Evolutionary conservation across 1,139 yeast genomes (phyloP), one percentile per base, ranked within the genome.

Genomic region (Meyerozyma smithsonii): DNA sequence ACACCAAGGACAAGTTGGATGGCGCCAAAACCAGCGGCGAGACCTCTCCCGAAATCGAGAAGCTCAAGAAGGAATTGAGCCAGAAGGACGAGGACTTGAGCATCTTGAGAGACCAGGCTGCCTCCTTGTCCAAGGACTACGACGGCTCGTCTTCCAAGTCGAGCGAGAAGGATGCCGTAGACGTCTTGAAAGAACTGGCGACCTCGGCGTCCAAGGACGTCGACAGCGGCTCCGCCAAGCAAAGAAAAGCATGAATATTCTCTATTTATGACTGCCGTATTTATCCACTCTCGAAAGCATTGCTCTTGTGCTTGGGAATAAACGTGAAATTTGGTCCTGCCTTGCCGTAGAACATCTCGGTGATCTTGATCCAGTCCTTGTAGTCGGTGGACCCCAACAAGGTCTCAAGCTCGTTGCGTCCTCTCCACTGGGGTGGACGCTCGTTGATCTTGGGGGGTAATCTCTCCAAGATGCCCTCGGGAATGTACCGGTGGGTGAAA

Each of bases 261-360:
- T 8, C 15, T 26, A 10, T 25, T 35, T 35, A 14, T 19, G 18
- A 12, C 10, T 14, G 15, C 17, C 32, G 19, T 34, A 32, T 35
- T 28, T 36, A 24, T 25, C 39, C 38, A 17, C 43, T 44, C 40
- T 76, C 76, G 54, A 78, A 85, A 3, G 96, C 73, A 52, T 86
- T 92, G 62, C 96, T 86, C 72, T 90, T 92, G 61, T 92, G 99
- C 64, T 92, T 92, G 39, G 99, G 98, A 42, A 77, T 74, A 59
- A 89, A 92, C 39, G 76, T 78, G 65, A 94, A 92, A 35, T 66
- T 72, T 4, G 79, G 84, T 39, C 83, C 79, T 1, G 84, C 84
- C 44, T 87, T 87, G 17, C 98, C 98, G 50, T 92, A 74, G 56
- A 90, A 90, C 95, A 89, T 79, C 60, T 94, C 98, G n/a, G 95